These are phyloP conservation scores for Gossypium rotundifolium DNA, from an alignment of 345 rosid species.

Conservation along the genomic window DNA sequence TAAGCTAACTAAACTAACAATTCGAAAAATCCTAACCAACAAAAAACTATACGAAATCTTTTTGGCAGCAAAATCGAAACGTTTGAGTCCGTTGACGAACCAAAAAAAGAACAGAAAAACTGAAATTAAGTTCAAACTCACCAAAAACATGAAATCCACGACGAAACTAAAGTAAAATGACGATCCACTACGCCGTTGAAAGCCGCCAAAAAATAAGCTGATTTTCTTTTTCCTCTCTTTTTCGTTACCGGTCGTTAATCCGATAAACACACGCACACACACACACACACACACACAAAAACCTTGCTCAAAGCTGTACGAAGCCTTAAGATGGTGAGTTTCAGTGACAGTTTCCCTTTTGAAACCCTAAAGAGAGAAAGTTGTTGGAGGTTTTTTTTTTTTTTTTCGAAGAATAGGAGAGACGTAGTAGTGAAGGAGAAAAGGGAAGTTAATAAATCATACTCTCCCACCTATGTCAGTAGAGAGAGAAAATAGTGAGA, in stretches of 20 bases:
- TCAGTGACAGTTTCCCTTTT: not conserved
- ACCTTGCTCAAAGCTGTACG: not conserved
- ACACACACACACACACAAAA: not conserved
- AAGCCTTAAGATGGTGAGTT: not conserved
- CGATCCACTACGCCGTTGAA: constrained; percentile 7
- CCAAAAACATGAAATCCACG: not conserved
- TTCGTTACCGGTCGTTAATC: not conserved
- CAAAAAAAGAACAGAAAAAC: not conserved
- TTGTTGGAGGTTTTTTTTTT: not conserved
- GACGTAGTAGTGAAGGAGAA: not conserved
- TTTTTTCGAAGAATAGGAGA: not conserved
- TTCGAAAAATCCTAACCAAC: constrained; percentile 5
- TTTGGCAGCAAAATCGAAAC: not conserved
- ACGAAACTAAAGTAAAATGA: not conserved
- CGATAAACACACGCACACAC: not conserved
- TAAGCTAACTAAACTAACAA: not conserved
- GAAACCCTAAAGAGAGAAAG: constrained; percentile 19
- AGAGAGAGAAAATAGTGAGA: not conserved
- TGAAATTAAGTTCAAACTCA: constrained; percentile 3
- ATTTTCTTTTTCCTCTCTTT: not conserved
- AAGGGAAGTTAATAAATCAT: not conserved
- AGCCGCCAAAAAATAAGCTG: not conserved
- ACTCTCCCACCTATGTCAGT: constrained; percentile 1
- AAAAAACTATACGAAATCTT: not conserved
- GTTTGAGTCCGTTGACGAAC: not conserved